These are phyloP conservation scores for Botrytis byssoidea DNA, from an alignment of 2,329 filamentous ascomycete genomes.

Conservation along the genomic window DNA sequence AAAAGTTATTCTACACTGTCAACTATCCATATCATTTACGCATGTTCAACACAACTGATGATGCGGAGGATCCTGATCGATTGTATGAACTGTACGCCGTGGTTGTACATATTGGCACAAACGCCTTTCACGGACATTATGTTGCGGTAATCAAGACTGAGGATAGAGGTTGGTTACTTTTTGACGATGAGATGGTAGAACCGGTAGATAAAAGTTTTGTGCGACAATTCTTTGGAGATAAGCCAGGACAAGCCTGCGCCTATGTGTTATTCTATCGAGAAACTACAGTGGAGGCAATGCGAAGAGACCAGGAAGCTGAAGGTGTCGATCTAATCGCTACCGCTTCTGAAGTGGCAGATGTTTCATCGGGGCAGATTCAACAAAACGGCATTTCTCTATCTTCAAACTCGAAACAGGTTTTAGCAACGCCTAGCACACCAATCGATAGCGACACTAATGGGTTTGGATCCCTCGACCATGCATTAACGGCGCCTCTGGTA, in stretches of 20 bases:
- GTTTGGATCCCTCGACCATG: conserved; percentile 62
- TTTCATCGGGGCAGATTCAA: conserved; percentile 51
- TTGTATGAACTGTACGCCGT: conserved; percentile 97
- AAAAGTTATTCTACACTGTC: conserved; percentile 95
- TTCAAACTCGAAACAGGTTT: conserved; percentile 49
- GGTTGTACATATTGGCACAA: conserved; percentile 94
- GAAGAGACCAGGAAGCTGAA: conserved; percentile 81
- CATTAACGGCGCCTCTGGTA: conserved; percentile 58
- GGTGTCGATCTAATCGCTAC: conserved; percentile 60
- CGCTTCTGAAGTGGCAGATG: conserved; percentile 55
- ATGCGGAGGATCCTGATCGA: conserved; percentile 89
- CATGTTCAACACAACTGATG: conserved; percentile 79
- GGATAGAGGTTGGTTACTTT: conserved; percentile 91
- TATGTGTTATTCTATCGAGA: conserved; percentile 99
- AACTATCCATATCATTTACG: conserved; percentile 96
- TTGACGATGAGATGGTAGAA: conserved; percentile 98
- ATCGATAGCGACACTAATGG: conserved; percentile 49
- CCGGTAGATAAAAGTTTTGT: conserved; percentile 97
- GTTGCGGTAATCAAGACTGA: conserved; percentile 97
- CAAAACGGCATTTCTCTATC: conserved; percentile 43
- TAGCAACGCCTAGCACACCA: conserved; percentile 49
- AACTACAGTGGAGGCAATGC: conserved; percentile 66
- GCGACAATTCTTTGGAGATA: conserved; percentile 94
- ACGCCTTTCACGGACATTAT: conserved; percentile 96
- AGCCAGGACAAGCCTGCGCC: conserved; percentile 84